Percentiles rank a stretch among this genome's conserved stretches.
These are phyloP conservation scores for Lactarius vividus DNA, from an alignment of 768 basidiomycete genomes.

Conservation along the genomic window DNA sequence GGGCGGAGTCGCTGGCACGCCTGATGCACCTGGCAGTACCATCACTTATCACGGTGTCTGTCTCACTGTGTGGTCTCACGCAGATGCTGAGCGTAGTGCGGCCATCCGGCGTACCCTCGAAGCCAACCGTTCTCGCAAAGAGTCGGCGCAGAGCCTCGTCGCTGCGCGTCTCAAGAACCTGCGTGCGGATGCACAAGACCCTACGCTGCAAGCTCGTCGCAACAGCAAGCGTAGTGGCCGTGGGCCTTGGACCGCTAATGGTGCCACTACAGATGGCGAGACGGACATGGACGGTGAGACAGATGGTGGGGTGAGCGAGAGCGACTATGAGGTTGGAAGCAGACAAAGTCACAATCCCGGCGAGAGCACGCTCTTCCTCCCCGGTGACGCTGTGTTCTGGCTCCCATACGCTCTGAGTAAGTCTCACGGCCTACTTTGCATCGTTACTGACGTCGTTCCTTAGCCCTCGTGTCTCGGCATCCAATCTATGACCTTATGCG, in stretches of 20 bases:
- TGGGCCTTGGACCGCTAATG: constrained; percentile 65
- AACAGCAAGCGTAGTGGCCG: constrained; percentile 56
- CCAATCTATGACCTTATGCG: constrained; percentile 95
- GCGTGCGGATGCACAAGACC: constrained; percentile 54
- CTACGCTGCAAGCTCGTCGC: constrained; percentile 55
- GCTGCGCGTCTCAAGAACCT: constrained; percentile 65
- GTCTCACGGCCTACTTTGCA: constrained; percentile 32
- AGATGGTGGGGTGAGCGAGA: constrained; percentile 78
- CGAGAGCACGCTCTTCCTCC: constrained; percentile 84
- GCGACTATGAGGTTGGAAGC: constrained; percentile 81
- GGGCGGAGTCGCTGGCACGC: background rate
- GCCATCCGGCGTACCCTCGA: constrained; percentile 85
- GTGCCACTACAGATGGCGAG: constrained; percentile 57
- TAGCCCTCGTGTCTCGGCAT: constrained; percentile 85
- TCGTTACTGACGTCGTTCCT: constrained; percentile 20
- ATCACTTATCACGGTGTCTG: constrained; percentile 88
- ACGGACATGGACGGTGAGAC: constrained; percentile 69
- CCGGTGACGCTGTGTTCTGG: constrained; percentile 92
- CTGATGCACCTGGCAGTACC: constrained; percentile 39
- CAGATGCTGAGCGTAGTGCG: constrained; percentile 79
- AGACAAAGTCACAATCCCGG: constrained; percentile 76
- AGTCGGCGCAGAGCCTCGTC: constrained; percentile 72
- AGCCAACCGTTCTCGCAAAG: constrained; percentile 72
- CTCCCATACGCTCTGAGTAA: constrained; percentile 87
- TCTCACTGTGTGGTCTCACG: constrained; percentile 94